Base-by-base conservation (phyloP, 805 yeast genomes). In the Saccharomycopsis sp. region DNA sequence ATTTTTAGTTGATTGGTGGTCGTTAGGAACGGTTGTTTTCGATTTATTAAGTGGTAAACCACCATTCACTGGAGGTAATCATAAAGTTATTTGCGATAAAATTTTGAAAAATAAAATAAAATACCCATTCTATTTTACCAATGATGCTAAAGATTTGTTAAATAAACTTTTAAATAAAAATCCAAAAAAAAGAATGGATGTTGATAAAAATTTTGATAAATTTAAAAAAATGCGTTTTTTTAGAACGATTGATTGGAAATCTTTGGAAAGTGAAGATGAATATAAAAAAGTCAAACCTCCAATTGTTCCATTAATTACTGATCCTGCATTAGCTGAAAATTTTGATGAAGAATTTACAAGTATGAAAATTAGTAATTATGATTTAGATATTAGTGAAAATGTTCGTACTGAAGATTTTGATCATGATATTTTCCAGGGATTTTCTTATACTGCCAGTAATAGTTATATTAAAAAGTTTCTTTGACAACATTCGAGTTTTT, bases 1-100 rank as follows among this genome's bases (percentile, higher is more conserved):
- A 51, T 79, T 74, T 40, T 69, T 76, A 25, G 92, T 87, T 36
- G 96, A 86, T 57, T 85, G 94, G 83, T 86, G 95, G 86, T 84
- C 95, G 0, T 61, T 87, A 26, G 96, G 95, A 0, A 81, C 94
- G 35, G 79, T 86, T 5, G 62, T 79, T 36, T 82, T 63, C 52
- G 95, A 87, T 56, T 69, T 86, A 70, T 63, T 86, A 37, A 79
- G 88, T 0, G 95, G 95, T 0, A 69, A 77, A 36, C 95, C 96
- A 0, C 95, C 95, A 1, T 85, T 83, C 58, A 81, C 92, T 0
- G 96, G 95, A 3, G 78, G 72, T 40, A 82, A 80, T 51, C 79
- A 81, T 52, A 79, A 80, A 54, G 72, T 70, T 34, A 82, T 86
- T 23, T 69, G 81, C 61, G 84, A 80, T 47, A 86, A 84, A 56